Conservation (phyloP, 179 eudicot species). For the Camellia oleifera region DNA sequence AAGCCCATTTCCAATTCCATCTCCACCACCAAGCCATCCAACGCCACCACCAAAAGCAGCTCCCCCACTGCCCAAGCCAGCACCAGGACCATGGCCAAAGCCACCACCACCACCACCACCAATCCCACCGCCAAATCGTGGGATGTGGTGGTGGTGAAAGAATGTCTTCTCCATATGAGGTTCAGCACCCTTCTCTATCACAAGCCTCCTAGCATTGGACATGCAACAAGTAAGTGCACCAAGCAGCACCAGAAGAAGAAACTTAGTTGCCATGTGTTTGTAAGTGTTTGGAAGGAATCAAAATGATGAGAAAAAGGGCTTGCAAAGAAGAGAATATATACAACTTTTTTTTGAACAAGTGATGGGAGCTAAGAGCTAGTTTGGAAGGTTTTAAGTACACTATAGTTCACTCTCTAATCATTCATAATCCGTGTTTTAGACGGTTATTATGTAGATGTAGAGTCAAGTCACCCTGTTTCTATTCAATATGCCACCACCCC, state of each 20-base stretch:
- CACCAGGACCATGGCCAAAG: background rate
- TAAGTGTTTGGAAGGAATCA: background rate
- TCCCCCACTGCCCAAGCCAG: background rate
- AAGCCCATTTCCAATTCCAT: background rate
- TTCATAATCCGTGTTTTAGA: background rate
- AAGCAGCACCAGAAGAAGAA: background rate
- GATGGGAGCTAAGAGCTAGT: background rate
- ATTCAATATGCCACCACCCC: background rate
- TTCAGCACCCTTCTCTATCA: background rate
- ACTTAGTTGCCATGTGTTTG: background rate
- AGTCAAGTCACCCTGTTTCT: no score
- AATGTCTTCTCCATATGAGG: background rate
- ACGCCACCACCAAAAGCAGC: background rate
- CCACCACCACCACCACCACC: background rate
- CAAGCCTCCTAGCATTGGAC: background rate
- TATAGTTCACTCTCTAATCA: background rate
- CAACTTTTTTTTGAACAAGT: no score
- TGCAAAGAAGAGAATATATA: background rate
- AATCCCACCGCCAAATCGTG: background rate
- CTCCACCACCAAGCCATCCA: background rate
- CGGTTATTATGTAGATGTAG: no score
- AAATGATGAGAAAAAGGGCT: background rate
- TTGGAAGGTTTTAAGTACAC: background rate
- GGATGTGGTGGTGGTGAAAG: background rate
- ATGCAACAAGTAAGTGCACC: background rate